phyloP scores from a whole-genome alignment of 2,329 filamentous ascomycete species.

The Sporothrix protearum region DNA sequence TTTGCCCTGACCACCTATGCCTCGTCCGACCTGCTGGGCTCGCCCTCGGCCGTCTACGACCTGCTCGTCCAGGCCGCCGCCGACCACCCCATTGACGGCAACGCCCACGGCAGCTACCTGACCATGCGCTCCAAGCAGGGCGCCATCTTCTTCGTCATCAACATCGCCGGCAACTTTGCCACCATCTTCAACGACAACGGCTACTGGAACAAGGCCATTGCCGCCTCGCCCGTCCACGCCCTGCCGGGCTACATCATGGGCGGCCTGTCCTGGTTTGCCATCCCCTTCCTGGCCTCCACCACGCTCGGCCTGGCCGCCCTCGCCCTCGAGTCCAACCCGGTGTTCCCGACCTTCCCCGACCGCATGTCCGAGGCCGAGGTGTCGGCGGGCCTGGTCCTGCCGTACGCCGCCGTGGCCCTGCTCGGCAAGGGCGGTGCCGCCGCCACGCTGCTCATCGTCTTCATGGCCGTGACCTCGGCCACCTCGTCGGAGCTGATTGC shows the following conservation, averaged over 20 bases:
- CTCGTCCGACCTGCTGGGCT: constrained; percentile 67
- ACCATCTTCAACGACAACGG: constrained; percentile 84
- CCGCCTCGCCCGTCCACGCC: constrained; percentile 78
- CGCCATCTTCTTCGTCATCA: constrained; percentile 87
- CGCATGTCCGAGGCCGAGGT: constrained; percentile 73
- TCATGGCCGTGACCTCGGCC: constrained; percentile 86
- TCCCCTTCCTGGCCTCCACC: constrained; percentile 84
- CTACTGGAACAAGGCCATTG: constrained; percentile 93
- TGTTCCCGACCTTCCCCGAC: constrained; percentile 68
- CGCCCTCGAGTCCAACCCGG: constrained; percentile 69
- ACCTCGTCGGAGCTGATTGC: constrained; percentile 82
- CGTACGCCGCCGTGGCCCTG: constrained; percentile 78
- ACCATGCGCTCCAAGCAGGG: constrained; percentile 82
- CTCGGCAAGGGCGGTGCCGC: constrained; percentile 78
- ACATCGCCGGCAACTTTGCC: constrained; percentile 67
- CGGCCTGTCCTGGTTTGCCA: constrained; percentile 86
- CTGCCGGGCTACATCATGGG: constrained; percentile 86
- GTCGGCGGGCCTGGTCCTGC: constrained; percentile 76
- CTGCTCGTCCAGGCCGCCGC: constrained; percentile 65
- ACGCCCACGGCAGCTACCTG: constrained; percentile 75
- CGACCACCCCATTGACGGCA: constrained; percentile 72
- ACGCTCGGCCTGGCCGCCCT: constrained; percentile 82
- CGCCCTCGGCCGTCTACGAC: constrained; percentile 74
- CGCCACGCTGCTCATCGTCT: constrained; percentile 74
- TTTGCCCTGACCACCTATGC: constrained; percentile 82